Evolutionary conservation across 768 basidiomycete genomes (phyloP).

Genomic region (Mycena olivaceomarginata): DNA sequence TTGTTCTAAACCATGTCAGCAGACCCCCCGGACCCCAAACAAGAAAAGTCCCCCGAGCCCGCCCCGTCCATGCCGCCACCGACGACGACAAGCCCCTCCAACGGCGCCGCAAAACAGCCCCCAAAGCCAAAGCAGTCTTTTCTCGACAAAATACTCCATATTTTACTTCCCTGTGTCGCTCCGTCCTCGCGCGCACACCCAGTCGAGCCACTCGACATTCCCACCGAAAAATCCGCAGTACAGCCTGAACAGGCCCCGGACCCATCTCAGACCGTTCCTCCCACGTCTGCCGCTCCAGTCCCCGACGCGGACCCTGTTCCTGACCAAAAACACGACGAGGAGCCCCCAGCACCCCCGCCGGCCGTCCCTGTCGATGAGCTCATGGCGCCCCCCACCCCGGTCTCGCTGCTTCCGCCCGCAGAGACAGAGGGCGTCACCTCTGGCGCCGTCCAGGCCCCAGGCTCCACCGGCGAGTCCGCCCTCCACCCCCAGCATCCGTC

Average conservation of each 20-base stretch:
- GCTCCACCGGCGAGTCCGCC: constrained; percentile 79
- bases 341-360: constrained; percentile 22
- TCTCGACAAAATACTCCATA: constrained; percentile 31
- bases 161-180: constrained; percentile 35
- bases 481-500: constrained; percentile 49
- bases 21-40: constrained; percentile 22
- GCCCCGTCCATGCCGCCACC: constrained; percentile 8
- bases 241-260: constrained; percentile 14
- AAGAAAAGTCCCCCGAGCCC: not conserved
- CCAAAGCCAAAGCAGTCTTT: constrained; percentile 28
- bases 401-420: constrained; percentile 49
- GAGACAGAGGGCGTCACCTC: constrained; percentile 94
- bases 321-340: constrained; percentile 22
- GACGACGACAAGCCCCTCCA: not conserved
- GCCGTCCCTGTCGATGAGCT: constrained; percentile 40
- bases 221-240: constrained; percentile 38
- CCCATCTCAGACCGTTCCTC: not conserved
- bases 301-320: constrained; percentile 1
- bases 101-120: constrained; percentile 15
- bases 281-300: not conserved
- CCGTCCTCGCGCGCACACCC: constrained; percentile 38
- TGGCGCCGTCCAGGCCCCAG: constrained; percentile 93
- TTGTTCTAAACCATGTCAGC: constrained; percentile 3
- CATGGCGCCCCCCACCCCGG: constrained; percentile 43
- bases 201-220: constrained; percentile 34